Base-by-base conservation (phyloP, 1,139 yeast species). In the Suhomyces terraborum region DNA sequence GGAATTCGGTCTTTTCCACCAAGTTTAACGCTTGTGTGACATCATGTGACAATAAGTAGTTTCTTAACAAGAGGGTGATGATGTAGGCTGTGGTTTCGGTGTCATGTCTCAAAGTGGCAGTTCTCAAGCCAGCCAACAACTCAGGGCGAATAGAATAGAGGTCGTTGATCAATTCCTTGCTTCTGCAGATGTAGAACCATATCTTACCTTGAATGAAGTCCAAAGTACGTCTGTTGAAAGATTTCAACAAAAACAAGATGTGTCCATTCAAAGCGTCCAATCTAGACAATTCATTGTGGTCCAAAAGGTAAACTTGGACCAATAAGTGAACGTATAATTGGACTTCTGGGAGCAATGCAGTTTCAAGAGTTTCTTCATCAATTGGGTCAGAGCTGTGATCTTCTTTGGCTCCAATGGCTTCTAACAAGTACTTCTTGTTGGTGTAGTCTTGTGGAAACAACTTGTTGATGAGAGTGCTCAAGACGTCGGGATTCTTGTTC, bases 71-170 rank as follows among this genome's bases (percentile, higher is more conserved):
- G 49, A 89, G 73, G 17, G 96, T 89, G 46, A 89, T 84, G 45
- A 89, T 73, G 49, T 89, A 82, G 8, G 96, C 96, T 43, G 88
- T 87, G 1, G 97, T 88, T 64, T 93, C 98, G 41, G 77, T 76
- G 61, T 94, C 98, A 58, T 93, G 97, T 55, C 96, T 83, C 52
- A 94, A 77, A 19, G 96, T 83, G 4, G 97, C 91, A 4, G 95
- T 85, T 66, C 97, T 81, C 58, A 93, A 75, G 13, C 87, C 88
- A 28, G 74, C 69, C 60, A 88, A 77, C 58, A 93, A 72, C 35
- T 76, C 81, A 6, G 88, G 79, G 56, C 95, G 81, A 40, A 88
- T 71, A n/a, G 79, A 66, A 40, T 74, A 69, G 43, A 82, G 67
- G 52, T 83, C 83, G 36, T 75, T 76, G 32, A 70, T 59, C 46